Evolutionary conservation across 495 filamentous ascomycete species (phyloP), one percentile per base, ranked within the genome.

Genomic region (Parathielavia appendiculata): DNA sequence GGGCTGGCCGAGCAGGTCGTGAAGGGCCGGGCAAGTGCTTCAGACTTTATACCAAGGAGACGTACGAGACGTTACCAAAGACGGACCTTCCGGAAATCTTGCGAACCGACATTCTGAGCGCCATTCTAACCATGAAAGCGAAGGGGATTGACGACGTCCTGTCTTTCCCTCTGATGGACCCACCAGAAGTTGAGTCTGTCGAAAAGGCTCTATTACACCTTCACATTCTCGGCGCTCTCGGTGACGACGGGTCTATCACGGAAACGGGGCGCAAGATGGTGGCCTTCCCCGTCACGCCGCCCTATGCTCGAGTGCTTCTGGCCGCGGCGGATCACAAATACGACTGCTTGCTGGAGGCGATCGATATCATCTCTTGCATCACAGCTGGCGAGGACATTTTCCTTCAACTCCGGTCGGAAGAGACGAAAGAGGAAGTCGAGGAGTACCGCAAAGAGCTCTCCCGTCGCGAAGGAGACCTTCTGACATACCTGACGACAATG

Each of bases 81-180:
- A 79, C 83, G 2, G 91, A 90, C 43, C 81, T 83, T 0, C 93
- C 95, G 0, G 95, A 97, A 69, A 97, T 99, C 12, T 76, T 97
- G 11, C 82, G 95, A 30, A 91, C 87, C 57, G 95, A 99, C 69
- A 75, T 97, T 2, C 81, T 89, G 22, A 84, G 88, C 50, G 87
- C 91, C 2, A 73, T 97, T n/a, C 75, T 99, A 16, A 95, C 86
- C 1, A 92, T 99, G 86, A 97, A 96, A 68, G 92, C 95, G 10
- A 79, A 91, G 36, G 93, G 92, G 0, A 83, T 95, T 10, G 79
- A 89, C 19, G 86, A 97, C 67, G 83, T 97, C 26, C 70, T 90
- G 45, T 75, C 78, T 0, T 99, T 99, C 64, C 89, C 92, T 0
- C 85, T 96, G 56, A 83, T 99, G 66, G 90, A 92, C 56, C 81